These are phyloP conservation scores for Metschnikowia lochheadii DNA, from an alignment of 805 yeast genomes.

Conservation along the genomic window DNA sequence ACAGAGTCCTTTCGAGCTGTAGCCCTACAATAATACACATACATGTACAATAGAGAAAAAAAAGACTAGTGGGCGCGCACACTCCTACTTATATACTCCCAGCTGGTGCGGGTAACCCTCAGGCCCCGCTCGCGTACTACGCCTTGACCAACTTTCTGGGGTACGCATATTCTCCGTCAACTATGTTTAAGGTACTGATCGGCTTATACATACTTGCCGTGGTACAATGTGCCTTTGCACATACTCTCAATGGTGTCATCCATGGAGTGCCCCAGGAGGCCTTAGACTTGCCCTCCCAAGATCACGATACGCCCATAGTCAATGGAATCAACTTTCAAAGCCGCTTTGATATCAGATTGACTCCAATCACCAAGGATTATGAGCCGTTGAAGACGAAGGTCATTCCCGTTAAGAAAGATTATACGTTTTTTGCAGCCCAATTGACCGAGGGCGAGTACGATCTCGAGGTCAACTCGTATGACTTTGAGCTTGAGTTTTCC, in stretches of 20 bases:
- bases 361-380: neutral
- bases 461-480: conserved; percentile 33
- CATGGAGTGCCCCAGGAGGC: conserved; percentile 24
- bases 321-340: conserved; percentile 35
- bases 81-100: conserved; percentile 10
- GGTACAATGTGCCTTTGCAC: neutral
- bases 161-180: neutral
- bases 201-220: neutral
- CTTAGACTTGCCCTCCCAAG: conserved; percentile 7
- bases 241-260: neutral
- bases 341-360: conserved; percentile 26
- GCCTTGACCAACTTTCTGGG: neutral
- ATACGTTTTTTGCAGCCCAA: conserved; percentile 22
- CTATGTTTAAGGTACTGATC: neutral
- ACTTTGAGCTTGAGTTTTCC: conserved; percentile 25
- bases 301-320: conserved; percentile 16
- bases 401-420: conserved; percentile 22
- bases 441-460: conserved; percentile 32
- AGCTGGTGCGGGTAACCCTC: conserved; percentile 25
- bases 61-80: neutral
- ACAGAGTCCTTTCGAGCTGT: conserved; percentile 22
- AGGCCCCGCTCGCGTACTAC: neutral
- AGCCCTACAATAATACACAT: conserved; percentile 51
- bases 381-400: neutral
- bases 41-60: conserved; percentile 40